Percentiles rank a stretch among this genome's conserved stretches.
Conservation (phyloP, 2,329 filamentous ascomycete species). For the Phyllosticta citribraziliensis region DNA sequence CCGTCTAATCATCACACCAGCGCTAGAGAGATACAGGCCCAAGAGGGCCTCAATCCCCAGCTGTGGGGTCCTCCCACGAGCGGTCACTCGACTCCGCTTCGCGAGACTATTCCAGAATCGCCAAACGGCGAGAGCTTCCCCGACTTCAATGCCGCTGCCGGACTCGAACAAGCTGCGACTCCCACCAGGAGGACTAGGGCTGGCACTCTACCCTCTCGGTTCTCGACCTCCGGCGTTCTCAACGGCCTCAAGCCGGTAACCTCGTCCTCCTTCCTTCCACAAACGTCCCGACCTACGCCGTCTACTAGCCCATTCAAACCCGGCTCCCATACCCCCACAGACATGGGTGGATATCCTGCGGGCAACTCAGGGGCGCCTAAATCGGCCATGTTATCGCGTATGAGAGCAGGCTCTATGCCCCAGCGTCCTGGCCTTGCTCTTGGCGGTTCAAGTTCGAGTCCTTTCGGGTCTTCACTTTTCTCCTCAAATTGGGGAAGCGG, state of each 20-base stretch:
- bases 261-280: constrained; percentile 50
- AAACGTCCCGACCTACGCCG: constrained; percentile 75
- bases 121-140: constrained; percentile 88
- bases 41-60: constrained; percentile 71
- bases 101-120: constrained; percentile 95
- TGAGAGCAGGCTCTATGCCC: constrained; percentile 89
- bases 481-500: constrained; percentile 72
- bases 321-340: constrained; percentile 33
- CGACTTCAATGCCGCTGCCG: constrained; percentile 67
- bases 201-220: constrained; percentile 90
- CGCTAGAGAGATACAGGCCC: constrained; percentile 91
- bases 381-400: constrained; percentile 62
- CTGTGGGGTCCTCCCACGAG: constrained; percentile 92
- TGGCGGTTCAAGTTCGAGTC: constrained; percentile 42
- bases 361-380: constrained; percentile 37
- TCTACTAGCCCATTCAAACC: constrained; percentile 82
- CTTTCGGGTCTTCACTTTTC: constrained; percentile 86
- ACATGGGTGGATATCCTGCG: constrained; percentile 19
- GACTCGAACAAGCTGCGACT: constrained; percentile 41
- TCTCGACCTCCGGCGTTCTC: constrained; percentile 64
- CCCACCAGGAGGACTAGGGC: constrained; percentile 74
- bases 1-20: constrained; percentile 37
- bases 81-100: constrained; percentile 88
- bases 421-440: constrained; percentile 62
- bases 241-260: constrained; percentile 48